These are phyloP conservation scores for Colletotrichum magnum DNA, from an alignment of 2,329 filamentous ascomycete species.

Conservation along the genomic window DNA sequence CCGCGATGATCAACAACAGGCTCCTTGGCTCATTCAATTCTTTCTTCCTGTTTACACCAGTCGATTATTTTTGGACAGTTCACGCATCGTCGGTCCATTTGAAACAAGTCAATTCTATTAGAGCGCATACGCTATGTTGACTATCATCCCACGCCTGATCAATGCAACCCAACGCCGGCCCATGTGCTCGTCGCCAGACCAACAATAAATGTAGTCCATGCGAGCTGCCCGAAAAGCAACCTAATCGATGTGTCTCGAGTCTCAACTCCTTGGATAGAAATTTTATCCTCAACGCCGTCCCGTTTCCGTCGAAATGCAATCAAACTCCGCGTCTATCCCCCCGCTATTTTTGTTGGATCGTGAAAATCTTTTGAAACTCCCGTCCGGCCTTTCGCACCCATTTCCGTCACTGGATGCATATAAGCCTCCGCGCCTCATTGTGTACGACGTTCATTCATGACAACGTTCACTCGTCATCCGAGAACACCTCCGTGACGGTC, in stretches of 20 bases:
- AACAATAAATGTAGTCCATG: conserved; percentile 36
- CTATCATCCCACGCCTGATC: conserved; percentile 11
- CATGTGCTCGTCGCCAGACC: conserved; percentile 13
- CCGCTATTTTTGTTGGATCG: conserved; percentile 21
- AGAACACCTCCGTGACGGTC: conserved; percentile 33
- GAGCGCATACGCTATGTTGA: conserved; percentile 13
- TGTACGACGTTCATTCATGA: conserved; percentile 18
- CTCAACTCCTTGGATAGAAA: conserved; percentile 4
- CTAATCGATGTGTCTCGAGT: neutral
- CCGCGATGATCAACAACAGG: neutral
- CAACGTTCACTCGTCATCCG: conserved; percentile 35
- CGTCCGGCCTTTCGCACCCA: conserved; percentile 1
- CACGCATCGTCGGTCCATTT: neutral
- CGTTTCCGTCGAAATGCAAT: conserved; percentile 5
- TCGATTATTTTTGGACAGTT: neutral
- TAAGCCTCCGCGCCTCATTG: neutral
- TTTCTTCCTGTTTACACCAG: neutral
- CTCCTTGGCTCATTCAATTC: neutral
- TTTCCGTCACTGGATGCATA: conserved; percentile 1
- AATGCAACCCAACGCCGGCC: conserved; percentile 26
- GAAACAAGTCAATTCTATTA: conserved; percentile 31
- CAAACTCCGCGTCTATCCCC: conserved; percentile 33
- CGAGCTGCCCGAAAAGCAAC: conserved; percentile 14
- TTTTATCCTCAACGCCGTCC: conserved; percentile 15
- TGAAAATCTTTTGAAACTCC: conserved; percentile 26